Base-by-base conservation (phyloP, 805 yeast genomes). In the Wickerhamiella nectarea region DNA sequence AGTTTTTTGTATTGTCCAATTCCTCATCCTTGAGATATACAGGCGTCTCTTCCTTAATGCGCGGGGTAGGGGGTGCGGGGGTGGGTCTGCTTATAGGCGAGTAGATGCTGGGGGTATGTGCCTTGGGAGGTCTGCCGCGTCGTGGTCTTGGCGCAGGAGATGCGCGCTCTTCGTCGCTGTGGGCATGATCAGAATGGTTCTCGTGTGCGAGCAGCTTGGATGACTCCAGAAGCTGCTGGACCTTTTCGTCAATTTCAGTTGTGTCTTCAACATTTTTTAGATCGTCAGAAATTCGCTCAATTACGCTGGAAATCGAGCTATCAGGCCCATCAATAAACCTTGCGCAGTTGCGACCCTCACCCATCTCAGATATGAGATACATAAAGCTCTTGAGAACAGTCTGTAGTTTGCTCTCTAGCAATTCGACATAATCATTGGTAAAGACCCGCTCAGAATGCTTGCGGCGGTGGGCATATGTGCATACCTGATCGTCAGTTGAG, bases 381-480 rank as follows among this genome's bases (percentile, higher is more conserved):
- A 43, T 43, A 33, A 43, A 43, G 17, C 42, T 34, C 29, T 36
- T 31, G 21, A 43, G 11, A n/a, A 43, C 46, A 11, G 31, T 37
- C 34, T 43, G 39, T 15, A 43, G 34, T 14, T 38, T 37, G 26
- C 34, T 19, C 33, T 43, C 46, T 14, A 43, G 26, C 31, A 37
- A 14, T 31, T 37, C 46, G 6, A 43, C 46, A 22, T 43, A 43
- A 11, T 36, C 46, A 8, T 24, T 33, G 29, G 38, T 38, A 12
- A 43, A 38, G 4, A 38, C 42, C 3, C 42, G 33, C 25, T 37
- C 46, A n/a, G 25, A n/a, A 5, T 43, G 41, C 28, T 36, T 36
- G 19, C 38, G 19, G 20, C 38, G 37, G 21, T 43, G 46, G 12
- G 46, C 34, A 22, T 37, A 43, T 22, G 46, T 43, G 36, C 46